Evolutionary conservation across 495 filamentous ascomycete species (phyloP).

Genomic region (Xylaria telfairii): DNA sequence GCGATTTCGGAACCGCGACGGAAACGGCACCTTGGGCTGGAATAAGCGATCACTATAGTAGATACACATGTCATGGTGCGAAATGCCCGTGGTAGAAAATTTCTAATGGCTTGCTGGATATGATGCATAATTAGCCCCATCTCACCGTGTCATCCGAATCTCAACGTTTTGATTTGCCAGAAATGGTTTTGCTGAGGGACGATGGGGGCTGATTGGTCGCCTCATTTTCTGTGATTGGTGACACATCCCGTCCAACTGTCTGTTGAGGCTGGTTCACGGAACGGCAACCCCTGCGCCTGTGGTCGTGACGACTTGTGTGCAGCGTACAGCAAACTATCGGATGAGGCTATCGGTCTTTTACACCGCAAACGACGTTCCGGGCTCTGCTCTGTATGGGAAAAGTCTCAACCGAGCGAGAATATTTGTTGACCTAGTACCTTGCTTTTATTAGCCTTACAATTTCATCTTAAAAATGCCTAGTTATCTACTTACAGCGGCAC

Average conservation of each 20-base stretch:
- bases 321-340: not conserved
- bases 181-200: constrained; percentile 13
- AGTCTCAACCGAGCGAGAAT: not conserved
- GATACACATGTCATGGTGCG: not conserved
- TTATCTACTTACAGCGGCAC: not conserved
- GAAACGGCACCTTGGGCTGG: not conserved
- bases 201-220: constrained; percentile 21
- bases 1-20: constrained; percentile 3
- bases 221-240: constrained; percentile 21
- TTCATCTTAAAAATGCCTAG: not conserved
- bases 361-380: not conserved
- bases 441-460: not conserved
- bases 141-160: not conserved
- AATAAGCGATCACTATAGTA: not conserved
- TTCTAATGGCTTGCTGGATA: not conserved
- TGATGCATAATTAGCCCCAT: constrained; percentile 20
- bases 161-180: not conserved
- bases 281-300: not conserved
- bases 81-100: not conserved
- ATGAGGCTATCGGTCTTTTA: not conserved
- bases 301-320: not conserved
- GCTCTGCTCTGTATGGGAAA: not conserved
- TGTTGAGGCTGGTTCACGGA: constrained; percentile 16
- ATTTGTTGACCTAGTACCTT: not conserved
- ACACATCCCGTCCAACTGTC: constrained; percentile 22